These are phyloP conservation scores for Colletotrichum plurivorum DNA, from an alignment of 2,329 filamentous ascomycete species.

Conservation along the genomic window DNA sequence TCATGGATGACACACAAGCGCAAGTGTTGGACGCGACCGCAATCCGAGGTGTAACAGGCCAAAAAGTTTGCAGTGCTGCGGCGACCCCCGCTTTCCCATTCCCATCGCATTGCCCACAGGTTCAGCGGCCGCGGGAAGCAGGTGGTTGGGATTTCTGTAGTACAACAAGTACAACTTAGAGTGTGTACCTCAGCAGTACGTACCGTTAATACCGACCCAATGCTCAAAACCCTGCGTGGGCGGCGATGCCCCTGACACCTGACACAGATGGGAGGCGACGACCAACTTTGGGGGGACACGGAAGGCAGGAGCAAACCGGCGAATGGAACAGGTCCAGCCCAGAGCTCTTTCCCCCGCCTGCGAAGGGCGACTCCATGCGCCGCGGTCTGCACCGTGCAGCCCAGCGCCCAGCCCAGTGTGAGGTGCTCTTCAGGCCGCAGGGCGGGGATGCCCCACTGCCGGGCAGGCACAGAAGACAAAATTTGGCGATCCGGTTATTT, in stretches of 20 bases:
- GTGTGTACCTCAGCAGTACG: too few relatives aligned
- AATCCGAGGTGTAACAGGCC: background rate
- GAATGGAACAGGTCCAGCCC: background rate
- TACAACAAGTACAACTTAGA: too few relatives aligned
- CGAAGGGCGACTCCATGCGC: background rate
- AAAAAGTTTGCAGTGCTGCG: background rate
- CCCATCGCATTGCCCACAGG: slow-evolving; percentile 1
- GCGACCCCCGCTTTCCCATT: slow-evolving; percentile 15
- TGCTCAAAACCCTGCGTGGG: slow-evolving; percentile 23
- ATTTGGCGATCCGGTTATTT: slow-evolving; percentile 22
- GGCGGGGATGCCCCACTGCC: too few relatives aligned
- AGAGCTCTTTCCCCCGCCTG: background rate
- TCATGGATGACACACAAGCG: background rate
- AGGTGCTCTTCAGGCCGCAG: slow-evolving; percentile 6
- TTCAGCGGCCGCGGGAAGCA: slow-evolving; percentile 19
- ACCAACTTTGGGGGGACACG: background rate
- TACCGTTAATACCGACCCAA: too few relatives aligned
- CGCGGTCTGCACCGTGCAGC: slow-evolving; percentile 19
- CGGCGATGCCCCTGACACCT: slow-evolving; percentile 23
- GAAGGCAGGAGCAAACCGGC: background rate
- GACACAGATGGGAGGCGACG: slow-evolving; percentile 13
- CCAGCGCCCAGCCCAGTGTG: background rate
- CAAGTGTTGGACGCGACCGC: too few relatives aligned
- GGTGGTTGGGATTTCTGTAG: slow-evolving; percentile 15
- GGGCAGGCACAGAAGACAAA: slow-evolving; percentile 26